Base-by-base conservation (phyloP, 1,284 basidiomycete species). In the Entoloma clypeatum region DNA sequence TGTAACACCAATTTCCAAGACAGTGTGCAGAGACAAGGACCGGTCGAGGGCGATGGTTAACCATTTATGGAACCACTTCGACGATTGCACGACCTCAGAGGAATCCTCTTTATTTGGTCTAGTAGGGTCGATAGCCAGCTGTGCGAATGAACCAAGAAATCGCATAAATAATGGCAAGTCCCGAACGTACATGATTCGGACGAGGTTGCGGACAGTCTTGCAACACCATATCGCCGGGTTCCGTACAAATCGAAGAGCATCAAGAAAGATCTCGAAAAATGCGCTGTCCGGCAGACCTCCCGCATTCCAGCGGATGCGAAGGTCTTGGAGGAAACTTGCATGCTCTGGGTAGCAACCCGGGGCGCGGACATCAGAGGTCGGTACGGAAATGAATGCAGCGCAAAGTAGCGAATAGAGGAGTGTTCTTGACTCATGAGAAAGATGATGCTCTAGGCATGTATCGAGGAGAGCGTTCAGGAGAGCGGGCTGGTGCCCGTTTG, bases 391-490 rank as follows among this genome's bases (percentile, higher is more conserved):
- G 34, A 71, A 57, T 3, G 67, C 56, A 26, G 47, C 33, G 13
- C 23, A 45, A 19, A 53, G 26, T 10, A 51, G 26, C 3, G 23
- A n/a, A 11, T 39, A 37, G 13, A 53, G 64, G 19, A 79, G 56
- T 10, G 47, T 56, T 7, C 58, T 55, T n/a, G 75, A 68, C 52
- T 79, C 70, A 8, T 61, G 50, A 5, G 56, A 39, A 7, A 79
- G 60, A 27, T 57, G 49, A 40, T 69, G 64, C 11, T 61, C 52
- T 16, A 77, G 53, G 32, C 68, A 64, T 8, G 73, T 57, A 23
- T 77, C 72, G 0, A 81, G 64, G 1, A 82, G 62, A 27, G 64
- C 56, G 13, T 53, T 62, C 19, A 77, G 52, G 9, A 81, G 63
- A 7, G 71, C 70, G 19, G 71, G 65, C 47, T 75, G 60, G 34